A percentile compares a stretch with the other conserved stretches of the same genome.
phyloP scores from a whole-genome alignment of 2,329 filamentous ascomycete genomes.

The Scedosporium aurantiacum region DNA sequence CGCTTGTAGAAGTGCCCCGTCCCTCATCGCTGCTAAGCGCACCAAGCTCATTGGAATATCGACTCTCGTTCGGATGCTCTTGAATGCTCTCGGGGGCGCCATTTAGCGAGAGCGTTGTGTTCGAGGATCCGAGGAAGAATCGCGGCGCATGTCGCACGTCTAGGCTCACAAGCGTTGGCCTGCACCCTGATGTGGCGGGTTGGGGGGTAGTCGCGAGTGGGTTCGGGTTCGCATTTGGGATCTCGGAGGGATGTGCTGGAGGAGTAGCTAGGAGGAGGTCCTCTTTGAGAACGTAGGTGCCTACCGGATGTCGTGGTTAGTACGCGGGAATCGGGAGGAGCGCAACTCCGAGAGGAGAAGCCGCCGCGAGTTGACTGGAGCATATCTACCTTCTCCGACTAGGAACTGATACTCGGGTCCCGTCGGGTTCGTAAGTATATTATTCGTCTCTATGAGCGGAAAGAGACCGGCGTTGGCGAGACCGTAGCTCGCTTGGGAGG shows the following conservation, averaged over 20 bases:
- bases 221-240: conserved; percentile 76
- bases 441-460: conserved; percentile 88
- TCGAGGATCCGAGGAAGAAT: conserved; percentile 42
- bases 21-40: conserved; percentile 47
- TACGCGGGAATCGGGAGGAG: background rate
- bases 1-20: conserved; percentile 41
- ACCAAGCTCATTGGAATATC: conserved; percentile 49
- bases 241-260: conserved; percentile 89
- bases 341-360: background rate
- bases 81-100: conserved; percentile 36
- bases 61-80: conserved; percentile 49
- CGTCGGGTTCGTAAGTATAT: conserved; percentile 67
- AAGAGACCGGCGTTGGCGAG: conserved; percentile 55
- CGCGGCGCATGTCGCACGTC: conserved; percentile 47
- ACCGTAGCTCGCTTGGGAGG: conserved; percentile 59
- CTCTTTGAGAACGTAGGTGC: conserved; percentile 83
- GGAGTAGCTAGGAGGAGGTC: conserved; percentile 87
- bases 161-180: conserved; percentile 65
- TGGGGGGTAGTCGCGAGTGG: conserved; percentile 76
- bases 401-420: conserved; percentile 82
- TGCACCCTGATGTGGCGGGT: conserved; percentile 77
- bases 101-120: conserved; percentile 34
- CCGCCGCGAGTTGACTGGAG: background rate
- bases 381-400: conserved; percentile 69
- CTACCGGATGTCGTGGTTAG: conserved; percentile 29